A percentile compares a stretch with the other conserved stretches of the same genome.
phyloP scores from a whole-genome alignment of 2,329 filamentous ascomycete genomes.

The Trichoderma afroharzianum region DNA sequence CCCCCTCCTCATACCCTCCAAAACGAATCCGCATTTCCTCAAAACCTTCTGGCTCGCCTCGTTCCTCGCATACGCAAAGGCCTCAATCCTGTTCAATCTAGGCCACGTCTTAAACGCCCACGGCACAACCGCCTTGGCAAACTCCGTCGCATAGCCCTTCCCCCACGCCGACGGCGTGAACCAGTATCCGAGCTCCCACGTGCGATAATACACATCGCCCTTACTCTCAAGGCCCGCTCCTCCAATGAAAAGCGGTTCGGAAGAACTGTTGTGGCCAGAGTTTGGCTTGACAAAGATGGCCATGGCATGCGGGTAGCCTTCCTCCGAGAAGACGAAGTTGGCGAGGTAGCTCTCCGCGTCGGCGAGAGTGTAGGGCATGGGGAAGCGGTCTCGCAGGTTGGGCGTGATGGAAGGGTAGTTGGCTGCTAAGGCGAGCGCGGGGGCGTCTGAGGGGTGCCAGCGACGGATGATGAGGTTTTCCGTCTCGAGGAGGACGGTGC shows the following conservation, averaged over 20 bases:
- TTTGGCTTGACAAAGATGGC: constrained; percentile 34
- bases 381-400: constrained; percentile 44
- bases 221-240: constrained; percentile 37
- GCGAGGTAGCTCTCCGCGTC: constrained; percentile 37
- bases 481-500: constrained; percentile 31
- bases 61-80: background rate
- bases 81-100: constrained; percentile 28
- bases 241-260: constrained; percentile 33
- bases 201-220: constrained; percentile 39
- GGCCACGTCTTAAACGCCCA: constrained; percentile 45
- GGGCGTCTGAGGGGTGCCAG: constrained; percentile 37
- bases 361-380: constrained; percentile 42
- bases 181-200: constrained; percentile 50
- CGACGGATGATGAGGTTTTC: constrained; percentile 39
- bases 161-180: constrained; percentile 42
- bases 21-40: background rate
- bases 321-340: constrained; percentile 18
- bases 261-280: constrained; percentile 25
- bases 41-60: background rate
- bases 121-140: constrained; percentile 33
- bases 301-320: constrained; percentile 29
- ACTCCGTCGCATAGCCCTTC: constrained; percentile 42
- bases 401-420: constrained; percentile 37
- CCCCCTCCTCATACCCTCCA: constrained; percentile 3
- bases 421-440: constrained; percentile 31